Evolutionary conservation across 768 basidiomycete species (phyloP).

Genomic region (Termitomyces sp.): DNA sequence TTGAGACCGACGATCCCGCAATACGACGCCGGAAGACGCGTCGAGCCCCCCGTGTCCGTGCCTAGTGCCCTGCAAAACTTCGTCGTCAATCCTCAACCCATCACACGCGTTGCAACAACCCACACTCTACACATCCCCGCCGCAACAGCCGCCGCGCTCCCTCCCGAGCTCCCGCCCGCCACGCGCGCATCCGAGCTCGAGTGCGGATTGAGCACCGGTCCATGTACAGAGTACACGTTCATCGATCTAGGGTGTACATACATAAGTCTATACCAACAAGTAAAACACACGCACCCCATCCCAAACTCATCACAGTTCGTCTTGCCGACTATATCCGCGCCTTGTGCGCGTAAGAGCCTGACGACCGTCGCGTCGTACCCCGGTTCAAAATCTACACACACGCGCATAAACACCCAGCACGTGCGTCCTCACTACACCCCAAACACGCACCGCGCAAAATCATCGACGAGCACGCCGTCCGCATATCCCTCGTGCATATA

Average conservation of each 20-base stretch:
- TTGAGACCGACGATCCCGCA: conserved; percentile 91
- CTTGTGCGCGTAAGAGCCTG: conserved; percentile 46
- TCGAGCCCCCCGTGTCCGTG: conserved; percentile 95
- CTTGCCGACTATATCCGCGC: conserved; percentile 78
- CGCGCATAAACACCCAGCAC: no score
- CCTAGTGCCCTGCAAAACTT: conserved; percentile 66
- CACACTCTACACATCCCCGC: conserved; percentile 81
- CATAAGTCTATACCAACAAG: no score
- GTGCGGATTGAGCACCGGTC: conserved; percentile 73
- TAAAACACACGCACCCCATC: conserved; percentile 69
- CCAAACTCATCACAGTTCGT: conserved; percentile 98
- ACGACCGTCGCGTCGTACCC: conserved; percentile 91
- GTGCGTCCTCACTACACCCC: no score
- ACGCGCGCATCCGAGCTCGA: conserved; percentile 33
- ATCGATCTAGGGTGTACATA: no score
- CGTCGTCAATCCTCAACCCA: no score
- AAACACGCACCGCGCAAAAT: conserved; percentile 55
- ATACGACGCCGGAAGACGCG: conserved; percentile 89
- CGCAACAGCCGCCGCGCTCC: conserved; percentile 91
- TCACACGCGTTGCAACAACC: conserved; percentile 77
- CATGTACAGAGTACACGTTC: conserved; percentile 68
- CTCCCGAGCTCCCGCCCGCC: conserved; percentile 93
- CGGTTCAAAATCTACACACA: conserved; percentile 57
- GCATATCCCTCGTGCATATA: conserved; percentile 62
- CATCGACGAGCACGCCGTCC: conserved; percentile 71